Conservation (phyloP, 2,329 filamentous ascomycete genomes). For the Paraphaeosphaeria sporulosa region DNA sequence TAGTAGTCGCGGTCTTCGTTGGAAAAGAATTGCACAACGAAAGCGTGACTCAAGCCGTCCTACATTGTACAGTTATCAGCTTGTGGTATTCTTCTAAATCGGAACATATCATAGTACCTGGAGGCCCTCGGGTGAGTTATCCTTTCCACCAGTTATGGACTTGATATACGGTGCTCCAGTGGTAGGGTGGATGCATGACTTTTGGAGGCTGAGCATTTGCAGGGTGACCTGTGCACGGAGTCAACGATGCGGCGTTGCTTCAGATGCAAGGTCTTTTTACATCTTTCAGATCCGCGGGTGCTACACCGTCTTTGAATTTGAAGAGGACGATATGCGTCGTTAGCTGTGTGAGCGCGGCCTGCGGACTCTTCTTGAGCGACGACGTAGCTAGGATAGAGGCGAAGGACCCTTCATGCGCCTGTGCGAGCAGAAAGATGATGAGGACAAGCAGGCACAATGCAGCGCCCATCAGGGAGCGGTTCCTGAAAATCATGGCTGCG, state of each 20-base stretch:
- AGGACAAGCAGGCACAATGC: conserved; percentile 21
- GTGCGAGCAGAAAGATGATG: conserved; percentile 24
- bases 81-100: neutral
- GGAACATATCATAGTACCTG: conserved; percentile 31
- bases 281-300: conserved; percentile 37
- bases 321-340: conserved; percentile 44
- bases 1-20: conserved; percentile 54
- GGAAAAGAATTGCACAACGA: conserved; percentile 52
- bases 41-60: conserved; percentile 54
- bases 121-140: conserved; percentile 42
- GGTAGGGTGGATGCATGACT: conserved; percentile 38
- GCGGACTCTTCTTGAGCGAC: conserved; percentile 25
- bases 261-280: conserved; percentile 21
- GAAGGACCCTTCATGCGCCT: conserved; percentile 14
- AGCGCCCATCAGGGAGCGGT: conserved; percentile 15
- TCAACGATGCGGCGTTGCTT: conserved; percentile 6
- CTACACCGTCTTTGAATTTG: conserved; percentile 41
- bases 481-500: conserved; percentile 12
- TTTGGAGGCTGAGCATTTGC: conserved; percentile 40
- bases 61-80: conserved; percentile 53
- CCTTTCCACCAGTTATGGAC: conserved; percentile 41
- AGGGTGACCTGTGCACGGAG: conserved; percentile 32
- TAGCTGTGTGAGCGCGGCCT: conserved; percentile 25
- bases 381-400: conserved; percentile 18
- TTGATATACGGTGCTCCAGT: conserved; percentile 37